Evolutionary conservation across 2,329 filamentous ascomycete species (phyloP).

Genomic region (Colletotrichum tropicicola): DNA sequence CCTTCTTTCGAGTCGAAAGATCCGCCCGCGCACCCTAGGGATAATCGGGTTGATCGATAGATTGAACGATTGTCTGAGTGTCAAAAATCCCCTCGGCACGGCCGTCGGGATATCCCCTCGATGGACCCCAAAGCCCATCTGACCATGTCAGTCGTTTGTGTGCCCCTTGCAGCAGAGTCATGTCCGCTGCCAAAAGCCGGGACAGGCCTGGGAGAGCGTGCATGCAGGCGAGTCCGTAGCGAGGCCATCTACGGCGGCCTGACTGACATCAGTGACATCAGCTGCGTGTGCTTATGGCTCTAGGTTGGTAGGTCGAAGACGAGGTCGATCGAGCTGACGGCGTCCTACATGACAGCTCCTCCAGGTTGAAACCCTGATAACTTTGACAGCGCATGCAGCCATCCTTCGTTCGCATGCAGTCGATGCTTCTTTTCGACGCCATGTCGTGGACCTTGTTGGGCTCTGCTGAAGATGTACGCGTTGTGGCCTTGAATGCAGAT

Average conservation of each 20-base stretch:
- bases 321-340: not conserved
- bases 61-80: not conserved
- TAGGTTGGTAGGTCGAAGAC: too few relatives aligned
- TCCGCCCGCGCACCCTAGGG: not conserved
- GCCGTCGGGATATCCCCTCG: conserved; percentile 3
- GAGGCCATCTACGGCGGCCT: conserved; percentile 16
- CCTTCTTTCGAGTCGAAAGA: not conserved
- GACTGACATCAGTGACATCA: not conserved
- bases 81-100: not conserved
- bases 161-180: conserved; percentile 22
- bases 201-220: conserved; percentile 6
- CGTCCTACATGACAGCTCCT: not conserved
- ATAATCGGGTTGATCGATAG: conserved; percentile 1
- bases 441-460: not conserved
- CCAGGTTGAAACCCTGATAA: not conserved
- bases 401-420: not conserved
- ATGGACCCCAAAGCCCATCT: not conserved
- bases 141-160: not conserved
- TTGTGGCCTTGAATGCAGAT: not conserved
- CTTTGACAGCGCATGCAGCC: conserved; percentile 1
- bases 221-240: not conserved
- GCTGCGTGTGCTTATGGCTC: too few relatives aligned
- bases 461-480: not conserved
- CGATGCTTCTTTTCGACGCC: not conserved
- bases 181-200: conserved; percentile 17